phyloP scores from a whole-genome alignment of 257 asterid genomes.

The Scutellaria barbata region DNA sequence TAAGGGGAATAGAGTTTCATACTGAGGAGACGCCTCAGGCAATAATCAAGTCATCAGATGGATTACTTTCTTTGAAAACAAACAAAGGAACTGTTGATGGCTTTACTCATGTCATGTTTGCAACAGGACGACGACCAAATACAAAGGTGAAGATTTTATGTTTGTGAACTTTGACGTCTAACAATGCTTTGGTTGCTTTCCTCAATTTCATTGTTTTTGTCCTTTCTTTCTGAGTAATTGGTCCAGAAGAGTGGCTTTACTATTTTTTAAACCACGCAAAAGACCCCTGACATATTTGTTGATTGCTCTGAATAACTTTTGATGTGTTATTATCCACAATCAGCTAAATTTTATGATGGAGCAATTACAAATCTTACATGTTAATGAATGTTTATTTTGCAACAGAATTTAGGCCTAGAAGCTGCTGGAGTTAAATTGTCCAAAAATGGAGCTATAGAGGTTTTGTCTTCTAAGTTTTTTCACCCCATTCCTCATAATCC shows the following conservation, averaged over 20 bases:
- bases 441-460: slow-evolving; percentile 90
- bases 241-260: slow-evolving; percentile 19
- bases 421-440: slow-evolving; percentile 81
- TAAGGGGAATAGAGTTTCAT: slow-evolving; percentile 88
- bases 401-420: slow-evolving; percentile 91
- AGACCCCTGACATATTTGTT: background rate
- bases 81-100: slow-evolving; percentile 86
- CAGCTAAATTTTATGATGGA: slow-evolving; percentile 23
- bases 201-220: slow-evolving; percentile 9
- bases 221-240: slow-evolving; percentile 8
- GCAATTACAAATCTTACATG: slow-evolving; percentile 13
- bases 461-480: slow-evolving; percentile 33
- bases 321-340: slow-evolving; percentile 8
- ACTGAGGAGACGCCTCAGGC: slow-evolving; percentile 85
- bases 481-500: background rate
- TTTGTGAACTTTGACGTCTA: background rate
- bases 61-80: slow-evolving; percentile 78
- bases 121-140: slow-evolving; percentile 90
- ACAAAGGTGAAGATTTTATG: slow-evolving; percentile 59
- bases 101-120: slow-evolving; percentile 93
- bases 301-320: background rate
- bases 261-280: slow-evolving; percentile 7
- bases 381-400: slow-evolving; percentile 32
- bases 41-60: slow-evolving; percentile 77
- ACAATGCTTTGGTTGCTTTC: slow-evolving; percentile 4